Evolutionary conservation across 75 land plant genomes (phyloP).

Genomic region (Pseudotsuga menziesii): DNA sequence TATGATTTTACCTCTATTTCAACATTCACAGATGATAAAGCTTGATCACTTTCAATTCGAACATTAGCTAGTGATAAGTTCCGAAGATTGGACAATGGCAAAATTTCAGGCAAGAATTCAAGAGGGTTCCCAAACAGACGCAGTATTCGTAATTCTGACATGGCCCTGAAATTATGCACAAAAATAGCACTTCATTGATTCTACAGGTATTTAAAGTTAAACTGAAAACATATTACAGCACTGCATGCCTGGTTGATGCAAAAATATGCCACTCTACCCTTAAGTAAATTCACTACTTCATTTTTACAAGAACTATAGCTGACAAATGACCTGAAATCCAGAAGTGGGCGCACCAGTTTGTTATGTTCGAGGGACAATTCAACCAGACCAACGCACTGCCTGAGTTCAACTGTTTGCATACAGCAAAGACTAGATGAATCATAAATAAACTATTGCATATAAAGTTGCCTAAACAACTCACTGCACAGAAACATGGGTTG

Average conservation of each 20-base stretch:
- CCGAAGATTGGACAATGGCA: constrained; percentile 79
- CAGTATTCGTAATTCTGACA: constrained; percentile 76
- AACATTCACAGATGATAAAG: constrained; percentile 66
- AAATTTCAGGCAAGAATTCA: constrained; percentile 95
- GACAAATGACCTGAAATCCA: constrained; percentile 86
- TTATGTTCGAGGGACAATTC: constrained; percentile 97
- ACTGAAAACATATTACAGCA: neutral
- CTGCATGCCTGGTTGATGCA: neutral
- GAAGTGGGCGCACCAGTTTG: constrained; percentile 91
- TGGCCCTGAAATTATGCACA: constrained; percentile 69
- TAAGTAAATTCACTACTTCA: neutral
- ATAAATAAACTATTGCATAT: constrained; percentile 7
- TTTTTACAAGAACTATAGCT: neutral
- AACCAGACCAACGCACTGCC: constrained; percentile 73
- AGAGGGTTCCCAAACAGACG: constrained; percentile 95
- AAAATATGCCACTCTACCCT: neutral
- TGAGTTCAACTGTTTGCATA: constrained; percentile 72
- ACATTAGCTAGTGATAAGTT: constrained; percentile 92
- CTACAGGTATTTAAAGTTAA: neutral
- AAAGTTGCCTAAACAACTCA: neutral
- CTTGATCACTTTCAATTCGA: constrained; percentile 86
- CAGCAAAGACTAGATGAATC: constrained; percentile 1
- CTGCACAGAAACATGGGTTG: neutral
- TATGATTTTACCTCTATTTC: constrained; percentile 67
- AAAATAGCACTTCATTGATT: constrained; percentile 14